Base-by-base conservation (phyloP, 495 filamentous ascomycete genomes). In the Parmelia sp. region DNA sequence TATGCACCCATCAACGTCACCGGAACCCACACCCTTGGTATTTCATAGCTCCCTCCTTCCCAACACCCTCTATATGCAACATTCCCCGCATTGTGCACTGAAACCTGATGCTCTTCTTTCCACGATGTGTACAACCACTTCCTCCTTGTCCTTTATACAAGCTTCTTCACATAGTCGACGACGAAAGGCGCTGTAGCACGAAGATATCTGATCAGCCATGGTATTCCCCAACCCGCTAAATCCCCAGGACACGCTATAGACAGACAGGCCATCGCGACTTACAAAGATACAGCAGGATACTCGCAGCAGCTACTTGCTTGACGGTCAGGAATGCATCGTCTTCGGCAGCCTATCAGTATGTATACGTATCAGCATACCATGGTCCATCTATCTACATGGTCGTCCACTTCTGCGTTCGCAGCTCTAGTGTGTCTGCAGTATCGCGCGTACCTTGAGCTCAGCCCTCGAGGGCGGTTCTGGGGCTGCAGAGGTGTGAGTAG, bases 281-380 rank as follows among this genome's bases (percentile, higher is more conserved):
- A 96, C 92, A 92, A 58, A 96, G 77, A 77, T 96, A 96, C 65
- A 96, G 83, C 37, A 87, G 65, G 68, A 89, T 74, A 65, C 86
- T 83, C 57, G 83, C 80, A 40, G 82, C 80, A 62, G 90, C 67
- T 67, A 84, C 84, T 57, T 76, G 79, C 71, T 85, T 83, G 70
- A 92, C 72, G 56, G 86, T 89, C 72, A 82, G 79, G 71, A 73
- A 78, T 47, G 92, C 90, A 76, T 90, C 84, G 57, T 79, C 76
- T 79, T 94, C 90, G 72, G 83, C 84, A 53, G 81, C 82, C 78
- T 85, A 57, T 31, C 0, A 31, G 6, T 0, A 14, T 56, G 15
- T 56, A 47, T n/a, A 31, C 1, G n/a, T 27, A 12, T 1, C 10
- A 11, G 49, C 15, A 27, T n/a, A 29, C 5, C 23, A 4, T 27